Percentiles rank a stretch among this genome's conserved stretches.
Evolutionary conservation across 352 stramenopile species (phyloP).

Genomic region (Globisporangium lucens): DNA sequence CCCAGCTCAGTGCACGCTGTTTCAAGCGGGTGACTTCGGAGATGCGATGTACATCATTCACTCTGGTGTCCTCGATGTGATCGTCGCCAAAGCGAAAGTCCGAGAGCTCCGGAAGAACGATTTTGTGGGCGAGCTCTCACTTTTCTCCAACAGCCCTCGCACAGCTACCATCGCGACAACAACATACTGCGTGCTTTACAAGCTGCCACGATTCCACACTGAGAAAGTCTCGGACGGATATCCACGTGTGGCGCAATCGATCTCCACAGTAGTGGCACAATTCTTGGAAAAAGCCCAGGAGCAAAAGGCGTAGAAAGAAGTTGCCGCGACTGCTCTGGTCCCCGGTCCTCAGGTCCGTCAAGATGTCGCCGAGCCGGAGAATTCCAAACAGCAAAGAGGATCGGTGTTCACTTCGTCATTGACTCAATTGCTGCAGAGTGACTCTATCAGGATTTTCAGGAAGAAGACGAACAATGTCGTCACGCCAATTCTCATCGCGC

Average conservation of each 20-base stretch:
- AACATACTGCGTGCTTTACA: constrained; percentile 72
- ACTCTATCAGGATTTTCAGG: neutral
- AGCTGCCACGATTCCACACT: constrained; percentile 58
- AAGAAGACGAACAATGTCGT: constrained; percentile 13
- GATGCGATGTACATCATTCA: constrained; percentile 81
- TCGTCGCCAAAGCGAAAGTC: constrained; percentile 53
- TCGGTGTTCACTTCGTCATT: neutral
- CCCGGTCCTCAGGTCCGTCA: neutral
- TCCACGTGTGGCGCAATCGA: constrained; percentile 32
- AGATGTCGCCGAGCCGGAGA: too few relatives aligned
- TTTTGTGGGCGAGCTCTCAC: constrained; percentile 71
- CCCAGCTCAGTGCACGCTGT: constrained; percentile 53
- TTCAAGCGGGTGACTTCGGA: constrained; percentile 47
- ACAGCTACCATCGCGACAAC: constrained; percentile 55
- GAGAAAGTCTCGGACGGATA: constrained; percentile 56
- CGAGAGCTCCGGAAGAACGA: constrained; percentile 67
- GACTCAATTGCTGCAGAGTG: neutral
- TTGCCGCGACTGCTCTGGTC: neutral
- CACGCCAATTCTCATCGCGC: constrained; percentile 3
- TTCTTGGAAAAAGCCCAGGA: constrained; percentile 20
- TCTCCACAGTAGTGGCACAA: constrained; percentile 22
- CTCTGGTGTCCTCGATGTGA: constrained; percentile 58
- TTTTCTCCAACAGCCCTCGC: constrained; percentile 55
- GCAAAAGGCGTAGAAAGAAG: constrained; percentile 14
- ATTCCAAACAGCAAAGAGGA: neutral